phyloP scores from a whole-genome alignment of 306 rosid species.

The Inga oerstediana region DNA sequence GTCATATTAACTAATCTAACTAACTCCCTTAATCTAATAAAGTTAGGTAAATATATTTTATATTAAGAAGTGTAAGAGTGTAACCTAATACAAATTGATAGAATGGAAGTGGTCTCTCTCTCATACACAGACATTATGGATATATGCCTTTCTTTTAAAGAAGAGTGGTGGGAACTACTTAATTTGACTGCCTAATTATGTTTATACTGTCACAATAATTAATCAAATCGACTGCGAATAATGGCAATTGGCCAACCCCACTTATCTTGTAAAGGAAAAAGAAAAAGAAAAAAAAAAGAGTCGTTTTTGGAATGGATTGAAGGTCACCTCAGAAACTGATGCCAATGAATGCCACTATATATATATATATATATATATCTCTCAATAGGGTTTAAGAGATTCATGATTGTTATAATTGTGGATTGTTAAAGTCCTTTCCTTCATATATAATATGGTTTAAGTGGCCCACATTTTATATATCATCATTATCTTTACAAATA shows the following conservation, averaged over 20 bases:
- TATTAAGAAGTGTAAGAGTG: too few relatives aligned
- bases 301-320: conserved; percentile 17
- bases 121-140: neutral
- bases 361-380: too few relatives aligned
- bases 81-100: neutral
- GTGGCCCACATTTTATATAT: conserved; percentile 38
- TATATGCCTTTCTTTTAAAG: neutral
- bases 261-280: neutral
- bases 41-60: too few relatives aligned
- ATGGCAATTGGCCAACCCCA: conserved; percentile 7
- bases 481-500: neutral
- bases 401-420: conserved; percentile 35
- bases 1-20: too few relatives aligned
- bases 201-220: neutral
- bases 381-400: conserved; percentile 28
- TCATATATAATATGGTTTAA: neutral
- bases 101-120: neutral
- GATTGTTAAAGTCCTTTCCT: conserved; percentile 9
- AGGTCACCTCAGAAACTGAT: conserved; percentile 30
- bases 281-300: neutral
- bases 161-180: neutral
- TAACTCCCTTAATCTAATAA: too few relatives aligned
- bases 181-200: neutral
- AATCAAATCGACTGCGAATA: neutral
- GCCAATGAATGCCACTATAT: conserved; percentile 38